Evolutionary conservation across 768 basidiomycete species (phyloP), one percentile per base, ranked within the genome.

Genomic region (Pholiota molesta): DNA sequence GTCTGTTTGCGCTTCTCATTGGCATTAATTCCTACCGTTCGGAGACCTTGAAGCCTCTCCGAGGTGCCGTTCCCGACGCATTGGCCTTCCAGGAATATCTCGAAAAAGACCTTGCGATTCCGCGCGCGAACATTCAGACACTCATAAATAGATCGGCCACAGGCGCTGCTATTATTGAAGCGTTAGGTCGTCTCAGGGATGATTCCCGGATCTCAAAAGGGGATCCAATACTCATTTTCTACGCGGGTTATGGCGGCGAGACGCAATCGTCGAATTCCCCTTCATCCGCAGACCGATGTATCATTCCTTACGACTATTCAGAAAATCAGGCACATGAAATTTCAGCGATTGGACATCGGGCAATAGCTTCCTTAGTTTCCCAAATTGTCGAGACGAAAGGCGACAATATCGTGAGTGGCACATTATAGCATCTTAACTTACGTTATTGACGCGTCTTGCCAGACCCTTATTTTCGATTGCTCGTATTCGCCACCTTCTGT

Each of bases 391-490:
- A 61, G n/a, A 44, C 13, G 5, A 62, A 66, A n/a, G 61, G 65
- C 17, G 57, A 66, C 17, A 66, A 66, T 14, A 66, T 66, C n/a
- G 65, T 66, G 3, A 42, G 65, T 61, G 17, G 45, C 53, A 53
- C n/a, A 56, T 40, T 33, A 13, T 16, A 9, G 14, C 35, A 21
- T 37, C 17, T 29, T 17, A 10, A 28, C 28, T 49, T 26, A 26
- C 14, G 29, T 13, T 11, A 3, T n/a, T 8, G 11, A 6, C 13
- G 6, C 35, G n/a, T 35, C 10, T 23, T n/a, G 17, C 9, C 23
- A 66, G 65, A 66, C 61, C 8, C 52, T 66, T 13, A 49, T 62
- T 17, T 52, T 63, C 21, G 65, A 66, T 21, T 66, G 65, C 52
- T 66, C 57, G 10, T 51, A 35, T 31, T 13, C 45, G 1, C 31